A percentile compares a stretch with the other conserved stretches of the same genome.
phyloP scores from a whole-genome alignment of 73 alveolate species.

The Symbiodinium natans region DNA sequence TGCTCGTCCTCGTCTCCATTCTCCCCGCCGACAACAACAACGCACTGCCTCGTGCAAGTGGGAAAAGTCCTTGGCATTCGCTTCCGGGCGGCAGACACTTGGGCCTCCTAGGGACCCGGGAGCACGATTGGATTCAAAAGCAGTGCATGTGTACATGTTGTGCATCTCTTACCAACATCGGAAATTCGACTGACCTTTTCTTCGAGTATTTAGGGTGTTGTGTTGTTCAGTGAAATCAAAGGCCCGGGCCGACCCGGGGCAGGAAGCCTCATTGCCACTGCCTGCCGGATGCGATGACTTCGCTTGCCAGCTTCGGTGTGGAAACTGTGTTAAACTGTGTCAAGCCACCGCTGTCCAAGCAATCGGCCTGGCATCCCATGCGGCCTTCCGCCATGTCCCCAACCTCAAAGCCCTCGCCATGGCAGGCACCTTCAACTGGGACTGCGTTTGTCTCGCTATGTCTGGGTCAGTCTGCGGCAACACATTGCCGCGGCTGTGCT shows the following conservation, averaged over 20 bases:
- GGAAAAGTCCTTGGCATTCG: conserved; percentile 24
- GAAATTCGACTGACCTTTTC: no score
- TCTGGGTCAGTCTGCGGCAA: no score
- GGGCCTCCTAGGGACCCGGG: neutral
- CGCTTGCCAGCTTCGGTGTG: neutral
- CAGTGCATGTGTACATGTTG: neutral
- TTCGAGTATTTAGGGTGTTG: no score
- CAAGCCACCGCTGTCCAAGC: no score
- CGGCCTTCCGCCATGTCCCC: conserved; percentile 88
- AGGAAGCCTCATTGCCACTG: conserved; percentile 71
- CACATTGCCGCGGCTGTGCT: no score
- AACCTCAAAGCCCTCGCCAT: neutral
- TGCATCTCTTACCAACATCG: no score
- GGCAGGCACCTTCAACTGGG: neutral
- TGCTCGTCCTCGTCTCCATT: conserved; percentile 66
- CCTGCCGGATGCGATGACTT: neutral
- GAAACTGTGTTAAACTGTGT: no score
- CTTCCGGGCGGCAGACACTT: neutral
- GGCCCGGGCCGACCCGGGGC: conserved; percentile 51
- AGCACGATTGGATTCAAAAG: neutral
- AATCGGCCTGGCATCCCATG: conserved; percentile 78
- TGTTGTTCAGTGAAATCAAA: neutral
- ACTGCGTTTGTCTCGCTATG: no score
- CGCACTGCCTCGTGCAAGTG: conserved; percentile 79
- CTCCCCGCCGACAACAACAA: conserved; percentile 83